phyloP scores from a whole-genome alignment of 176 grass and related monocot genomes.

The Triticum aestivum region DNA sequence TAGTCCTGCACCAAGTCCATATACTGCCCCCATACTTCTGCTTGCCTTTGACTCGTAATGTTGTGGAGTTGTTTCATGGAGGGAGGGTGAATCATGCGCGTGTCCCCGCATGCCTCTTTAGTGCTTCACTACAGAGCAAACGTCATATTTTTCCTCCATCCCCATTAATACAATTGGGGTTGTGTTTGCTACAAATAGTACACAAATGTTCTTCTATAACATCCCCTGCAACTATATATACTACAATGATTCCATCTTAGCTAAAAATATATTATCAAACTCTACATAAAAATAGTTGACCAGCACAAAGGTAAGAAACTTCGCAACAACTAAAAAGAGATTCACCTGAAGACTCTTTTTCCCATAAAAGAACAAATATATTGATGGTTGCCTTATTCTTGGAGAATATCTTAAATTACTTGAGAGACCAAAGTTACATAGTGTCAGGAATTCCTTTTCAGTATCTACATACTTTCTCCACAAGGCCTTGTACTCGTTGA shows the following conservation, averaged over 20 bases:
- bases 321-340: neutral
- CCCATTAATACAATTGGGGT: neutral
- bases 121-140: too few relatives aligned
- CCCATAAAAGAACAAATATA: neutral
- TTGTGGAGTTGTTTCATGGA: too few relatives aligned
- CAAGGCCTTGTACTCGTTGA: conserved; percentile 68
- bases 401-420: neutral
- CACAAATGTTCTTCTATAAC: conserved; percentile 23
- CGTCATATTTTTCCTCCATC: too few relatives aligned
- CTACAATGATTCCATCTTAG: conserved; percentile 14
- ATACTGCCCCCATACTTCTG: too few relatives aligned
- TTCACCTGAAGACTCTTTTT: neutral
- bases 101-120: too few relatives aligned
- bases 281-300: conserved; percentile 33
- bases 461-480: conserved; percentile 81
- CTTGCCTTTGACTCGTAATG: too few relatives aligned
- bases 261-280: conserved; percentile 24
- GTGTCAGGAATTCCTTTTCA: conserved; percentile 73
- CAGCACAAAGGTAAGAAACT: conserved; percentile 12
- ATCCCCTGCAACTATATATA: conserved; percentile 4
- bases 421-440: conserved; percentile 74
- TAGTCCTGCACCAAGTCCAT: too few relatives aligned
- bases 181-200: conserved; percentile 24
- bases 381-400: conserved; percentile 11
- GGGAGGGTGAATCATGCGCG: too few relatives aligned